Evolutionary conservation across 768 basidiomycete genomes (phyloP).

Genomic region (Pisolithus marmoratus): DNA sequence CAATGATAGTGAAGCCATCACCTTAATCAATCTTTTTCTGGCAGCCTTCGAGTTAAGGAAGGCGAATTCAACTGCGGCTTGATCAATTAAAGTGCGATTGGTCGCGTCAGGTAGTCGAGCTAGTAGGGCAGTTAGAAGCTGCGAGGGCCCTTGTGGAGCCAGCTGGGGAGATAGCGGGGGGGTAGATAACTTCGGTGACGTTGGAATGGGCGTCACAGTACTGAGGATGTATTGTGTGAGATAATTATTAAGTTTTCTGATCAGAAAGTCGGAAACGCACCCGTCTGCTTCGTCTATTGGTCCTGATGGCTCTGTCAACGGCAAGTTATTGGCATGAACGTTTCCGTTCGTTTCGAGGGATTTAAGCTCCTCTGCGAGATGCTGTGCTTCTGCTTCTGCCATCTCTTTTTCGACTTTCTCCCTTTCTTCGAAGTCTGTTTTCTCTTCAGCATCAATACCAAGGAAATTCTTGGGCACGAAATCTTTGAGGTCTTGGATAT

Average conservation of each 20-base stretch:
- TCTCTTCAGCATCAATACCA: constrained; percentile 49
- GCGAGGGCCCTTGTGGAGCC: constrained; percentile 86
- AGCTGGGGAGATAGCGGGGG: constrained; percentile 65
- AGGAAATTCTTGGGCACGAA: constrained; percentile 86
- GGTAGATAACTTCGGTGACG: constrained; percentile 56
- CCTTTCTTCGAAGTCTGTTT: constrained; percentile 39
- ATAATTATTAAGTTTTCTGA: constrained; percentile 7
- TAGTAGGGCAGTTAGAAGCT: constrained; percentile 85
- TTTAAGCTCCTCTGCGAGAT: constrained; percentile 74
- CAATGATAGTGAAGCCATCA: constrained; percentile 25
- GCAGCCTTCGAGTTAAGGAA: constrained; percentile 97
- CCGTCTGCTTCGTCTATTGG: constrained; percentile 26
- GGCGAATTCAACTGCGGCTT: constrained; percentile 92
- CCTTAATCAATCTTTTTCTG: constrained; percentile 85
- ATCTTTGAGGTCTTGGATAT: constrained; percentile 84
- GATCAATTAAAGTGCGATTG: constrained; percentile 83
- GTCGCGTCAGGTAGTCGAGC: constrained; percentile 92
- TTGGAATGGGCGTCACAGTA: constrained; percentile 57
- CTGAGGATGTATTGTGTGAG: constrained; percentile 40
- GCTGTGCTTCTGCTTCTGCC: constrained; percentile 59
- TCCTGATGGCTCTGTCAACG: constrained; percentile 4
- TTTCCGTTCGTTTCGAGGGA: constrained; percentile 43
- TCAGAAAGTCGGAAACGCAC: constrained; percentile 10
- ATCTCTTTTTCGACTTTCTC: constrained; percentile 51
- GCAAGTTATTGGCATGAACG: constrained; percentile 15